Evolutionary conservation across 345 rosid species (phyloP).

Genomic region (Leavenworthia alabamica): DNA sequence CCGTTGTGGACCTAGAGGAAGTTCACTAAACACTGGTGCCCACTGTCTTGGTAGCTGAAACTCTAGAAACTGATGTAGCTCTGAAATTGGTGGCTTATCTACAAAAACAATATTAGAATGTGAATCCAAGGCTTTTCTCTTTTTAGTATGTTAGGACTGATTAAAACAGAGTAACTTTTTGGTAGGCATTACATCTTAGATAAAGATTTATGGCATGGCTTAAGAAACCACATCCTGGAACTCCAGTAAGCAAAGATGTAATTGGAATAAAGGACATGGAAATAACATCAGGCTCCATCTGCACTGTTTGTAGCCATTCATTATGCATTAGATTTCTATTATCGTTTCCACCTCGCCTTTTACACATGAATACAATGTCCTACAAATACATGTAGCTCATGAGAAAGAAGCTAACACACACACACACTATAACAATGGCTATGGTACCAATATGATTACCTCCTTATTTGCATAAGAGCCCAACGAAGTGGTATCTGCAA

Average conservation of each 20-base stretch:
- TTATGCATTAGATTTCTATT: conserved; percentile 52
- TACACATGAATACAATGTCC: conserved; percentile 64
- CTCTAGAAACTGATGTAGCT: conserved; percentile 91
- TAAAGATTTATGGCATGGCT: conserved; percentile 97
- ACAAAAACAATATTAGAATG: conserved; percentile 14
- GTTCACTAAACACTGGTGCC: conserved; percentile 98
- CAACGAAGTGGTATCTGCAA: conserved; percentile 61
- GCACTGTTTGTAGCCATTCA: conserved; percentile 89
- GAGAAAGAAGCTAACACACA: conserved; percentile 4
- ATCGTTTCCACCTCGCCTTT: conserved; percentile 90
- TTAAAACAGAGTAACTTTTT: background rate
- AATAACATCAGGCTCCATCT: conserved; percentile 80
- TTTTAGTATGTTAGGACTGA: background rate
- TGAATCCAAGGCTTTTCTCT: background rate
- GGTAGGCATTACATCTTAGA: conserved; percentile 64
- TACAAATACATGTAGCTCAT: conserved; percentile 29
- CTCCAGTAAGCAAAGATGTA: conserved; percentile 86
- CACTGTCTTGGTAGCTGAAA: conserved; percentile 94
- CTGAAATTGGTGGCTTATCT: conserved; percentile 93
- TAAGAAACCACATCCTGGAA: conserved; percentile 87
- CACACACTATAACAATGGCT: background rate
- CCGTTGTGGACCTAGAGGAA: conserved; percentile 91
- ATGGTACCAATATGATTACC: conserved; percentile 37
- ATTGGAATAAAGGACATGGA: conserved; percentile 90
- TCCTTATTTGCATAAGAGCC: conserved; percentile 82